Evolutionary conservation across 208 protist genomes (phyloP).

Genomic region (Crithidia brevicula): DNA sequence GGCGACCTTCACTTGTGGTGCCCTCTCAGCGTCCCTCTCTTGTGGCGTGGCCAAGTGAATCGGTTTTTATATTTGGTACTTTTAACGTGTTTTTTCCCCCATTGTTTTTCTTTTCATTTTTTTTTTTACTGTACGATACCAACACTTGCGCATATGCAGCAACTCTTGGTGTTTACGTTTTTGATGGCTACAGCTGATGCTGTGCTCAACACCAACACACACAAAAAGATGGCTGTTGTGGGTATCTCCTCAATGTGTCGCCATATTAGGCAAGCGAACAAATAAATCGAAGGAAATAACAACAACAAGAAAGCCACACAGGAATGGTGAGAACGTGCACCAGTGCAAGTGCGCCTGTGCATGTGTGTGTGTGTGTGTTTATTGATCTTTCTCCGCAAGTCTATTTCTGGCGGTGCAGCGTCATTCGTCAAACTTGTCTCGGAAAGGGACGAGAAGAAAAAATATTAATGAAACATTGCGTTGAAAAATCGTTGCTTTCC

Average conservation of each 20-base stretch:
- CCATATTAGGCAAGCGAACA: too few relatives aligned
- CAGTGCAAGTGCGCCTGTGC: neutral
- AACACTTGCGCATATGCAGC: constrained; percentile 1
- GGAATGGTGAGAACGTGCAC: too few relatives aligned
- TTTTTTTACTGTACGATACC: constrained; percentile 7
- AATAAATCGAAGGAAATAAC: neutral
- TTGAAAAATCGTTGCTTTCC: too few relatives aligned
- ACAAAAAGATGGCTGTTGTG: neutral
- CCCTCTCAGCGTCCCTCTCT: too few relatives aligned
- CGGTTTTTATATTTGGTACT: neutral
- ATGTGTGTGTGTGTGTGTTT: neutral
- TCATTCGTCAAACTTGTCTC: too few relatives aligned
- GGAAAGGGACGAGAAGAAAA: too few relatives aligned
- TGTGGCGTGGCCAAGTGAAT: neutral
- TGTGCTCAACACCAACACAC: too few relatives aligned
- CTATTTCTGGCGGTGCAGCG: neutral
- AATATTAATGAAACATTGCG: too few relatives aligned
- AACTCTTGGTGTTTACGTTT: constrained; percentile 5
- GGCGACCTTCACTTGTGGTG: too few relatives aligned
- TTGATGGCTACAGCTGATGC: neutral
- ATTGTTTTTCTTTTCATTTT: constrained; percentile 22
- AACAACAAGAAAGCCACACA: too few relatives aligned
- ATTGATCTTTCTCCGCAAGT: too few relatives aligned
- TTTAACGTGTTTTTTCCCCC: neutral
- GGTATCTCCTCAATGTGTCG: too few relatives aligned